phyloP scores from a whole-genome alignment of 2,329 filamentous ascomycete genomes.

The Exophiala sp. region DNA sequence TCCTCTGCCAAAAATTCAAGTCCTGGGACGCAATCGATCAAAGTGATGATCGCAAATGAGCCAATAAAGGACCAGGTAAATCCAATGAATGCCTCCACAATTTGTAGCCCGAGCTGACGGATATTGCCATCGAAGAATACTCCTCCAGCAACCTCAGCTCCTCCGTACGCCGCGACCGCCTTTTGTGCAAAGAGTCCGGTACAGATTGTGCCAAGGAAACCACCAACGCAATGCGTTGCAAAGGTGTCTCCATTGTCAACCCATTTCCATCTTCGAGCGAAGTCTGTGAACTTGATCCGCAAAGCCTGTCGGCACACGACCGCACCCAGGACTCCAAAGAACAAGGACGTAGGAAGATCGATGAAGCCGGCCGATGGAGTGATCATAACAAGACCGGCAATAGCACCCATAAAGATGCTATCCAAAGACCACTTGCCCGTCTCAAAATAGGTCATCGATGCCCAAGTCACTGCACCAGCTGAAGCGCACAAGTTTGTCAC shows the following conservation, averaged over 20 bases:
- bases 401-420: constrained; percentile 51
- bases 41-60: constrained; percentile 48
- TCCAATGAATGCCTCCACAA: constrained; percentile 51
- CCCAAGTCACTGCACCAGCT: constrained; percentile 48
- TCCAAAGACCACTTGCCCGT: constrained; percentile 48
- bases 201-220: constrained; percentile 49
- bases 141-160: constrained; percentile 48
- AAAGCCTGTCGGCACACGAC: constrained; percentile 50
- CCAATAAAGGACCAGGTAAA: constrained; percentile 51
- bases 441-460: constrained; percentile 43
- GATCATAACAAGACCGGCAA: constrained; percentile 53
- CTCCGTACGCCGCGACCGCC: constrained; percentile 52
- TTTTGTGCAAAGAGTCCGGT: constrained; percentile 52
- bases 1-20: constrained; percentile 52
- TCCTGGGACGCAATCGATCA: constrained; percentile 53
- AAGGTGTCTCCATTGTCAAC: constrained; percentile 57
- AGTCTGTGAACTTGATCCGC: constrained; percentile 51
- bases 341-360: constrained; percentile 48
- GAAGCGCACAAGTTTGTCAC: constrained; percentile 51
- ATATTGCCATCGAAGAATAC: constrained; percentile 54
- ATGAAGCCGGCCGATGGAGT: constrained; percentile 51
- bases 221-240: constrained; percentile 54
- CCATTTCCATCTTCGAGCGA: constrained; percentile 48
- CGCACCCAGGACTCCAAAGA: constrained; percentile 48
- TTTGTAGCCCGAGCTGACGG: constrained; percentile 48